phyloP scores from a whole-genome alignment of 768 basidiomycete species.

The Pleurotus salmoneostramineus region DNA sequence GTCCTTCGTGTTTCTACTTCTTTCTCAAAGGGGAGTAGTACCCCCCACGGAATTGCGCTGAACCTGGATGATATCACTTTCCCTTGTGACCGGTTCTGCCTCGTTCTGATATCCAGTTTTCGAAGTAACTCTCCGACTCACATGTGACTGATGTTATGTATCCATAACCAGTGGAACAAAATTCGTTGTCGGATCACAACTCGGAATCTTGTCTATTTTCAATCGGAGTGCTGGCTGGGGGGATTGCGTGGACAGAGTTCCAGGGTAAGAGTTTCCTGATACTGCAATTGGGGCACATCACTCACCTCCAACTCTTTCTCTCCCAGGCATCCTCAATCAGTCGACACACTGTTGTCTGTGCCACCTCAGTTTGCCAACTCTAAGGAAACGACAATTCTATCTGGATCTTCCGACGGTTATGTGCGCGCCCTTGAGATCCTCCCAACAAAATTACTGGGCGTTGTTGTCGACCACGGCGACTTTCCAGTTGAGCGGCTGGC shows the following conservation, averaged over 20 bases:
- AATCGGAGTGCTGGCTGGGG: constrained; percentile 85
- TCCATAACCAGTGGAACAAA: constrained; percentile 57
- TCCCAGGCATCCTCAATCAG: constrained; percentile 83
- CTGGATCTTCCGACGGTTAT: constrained; percentile 90
- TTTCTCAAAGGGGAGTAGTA: background rate
- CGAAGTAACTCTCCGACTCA: background rate
- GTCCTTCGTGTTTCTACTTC: background rate
- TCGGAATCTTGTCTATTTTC: constrained; percentile 88
- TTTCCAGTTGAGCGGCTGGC: constrained; percentile 89
- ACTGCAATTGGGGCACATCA: background rate
- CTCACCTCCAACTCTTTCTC: constrained; percentile 8
- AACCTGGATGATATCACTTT: no score
- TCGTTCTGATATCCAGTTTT: background rate
- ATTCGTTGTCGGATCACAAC: constrained; percentile 82
- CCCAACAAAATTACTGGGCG: constrained; percentile 86
- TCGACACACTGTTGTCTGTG: constrained; percentile 80
- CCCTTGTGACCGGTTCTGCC: no score
- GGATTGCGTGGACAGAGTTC: constrained; percentile 88
- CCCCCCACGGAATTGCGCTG: background rate
- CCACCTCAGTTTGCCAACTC: constrained; percentile 58
- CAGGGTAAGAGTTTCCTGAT: constrained; percentile 54
- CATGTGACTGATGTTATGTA: background rate
- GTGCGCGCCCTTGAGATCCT: constrained; percentile 83
- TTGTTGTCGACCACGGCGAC: constrained; percentile 88
- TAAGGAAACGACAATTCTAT: constrained; percentile 61